phyloP scores from a whole-genome alignment of 148 eudicot species.

The Dianthus caryophyllus region DNA sequence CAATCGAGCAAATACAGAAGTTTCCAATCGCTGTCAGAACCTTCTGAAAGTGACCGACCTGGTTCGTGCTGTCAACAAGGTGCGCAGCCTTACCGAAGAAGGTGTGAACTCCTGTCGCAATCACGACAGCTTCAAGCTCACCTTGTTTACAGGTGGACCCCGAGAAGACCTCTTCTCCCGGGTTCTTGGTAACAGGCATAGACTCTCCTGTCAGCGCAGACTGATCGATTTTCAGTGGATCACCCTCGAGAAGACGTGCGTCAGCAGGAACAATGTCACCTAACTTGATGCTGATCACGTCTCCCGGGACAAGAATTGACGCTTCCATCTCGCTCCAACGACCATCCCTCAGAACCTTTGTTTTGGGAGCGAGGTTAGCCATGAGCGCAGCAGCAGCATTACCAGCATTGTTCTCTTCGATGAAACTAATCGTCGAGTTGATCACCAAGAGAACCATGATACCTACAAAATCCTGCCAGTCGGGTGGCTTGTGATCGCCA shows the following conservation, averaged over 20 bases:
- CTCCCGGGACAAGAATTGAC: constrained; percentile 60
- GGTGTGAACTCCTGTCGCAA: constrained; percentile 70
- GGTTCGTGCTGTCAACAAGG: constrained; percentile 65
- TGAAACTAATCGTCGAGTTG: constrained; percentile 68
- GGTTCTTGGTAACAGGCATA: constrained; percentile 54
- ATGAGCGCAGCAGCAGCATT: constrained; percentile 75
- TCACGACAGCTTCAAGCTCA: constrained; percentile 67
- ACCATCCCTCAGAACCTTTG: constrained; percentile 68
- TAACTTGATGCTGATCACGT: constrained; percentile 57
- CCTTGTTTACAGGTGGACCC: constrained; percentile 78
- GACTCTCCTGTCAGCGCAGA: constrained; percentile 74
- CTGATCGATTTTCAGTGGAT: constrained; percentile 62
- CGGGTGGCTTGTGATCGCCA: constrained; percentile 54
- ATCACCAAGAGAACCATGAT: constrained; percentile 49
- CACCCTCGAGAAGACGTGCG: constrained; percentile 73
- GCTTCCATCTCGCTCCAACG: constrained; percentile 66
- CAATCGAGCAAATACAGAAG: constrained; percentile 66
- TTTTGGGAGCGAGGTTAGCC: constrained; percentile 76
- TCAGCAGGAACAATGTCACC: constrained; percentile 76
- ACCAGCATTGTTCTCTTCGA: constrained; percentile 75
- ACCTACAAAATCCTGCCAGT: constrained; percentile 69
- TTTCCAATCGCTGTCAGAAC: constrained; percentile 65
- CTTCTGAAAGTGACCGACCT: constrained; percentile 71
- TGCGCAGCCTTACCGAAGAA: constrained; percentile 83
- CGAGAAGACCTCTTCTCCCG: constrained; percentile 63